Evolutionary conservation across 2,329 filamentous ascomycete species (phyloP), one percentile per base, ranked within the genome.

Genomic region (Xylariomycetidae sp.): DNA sequence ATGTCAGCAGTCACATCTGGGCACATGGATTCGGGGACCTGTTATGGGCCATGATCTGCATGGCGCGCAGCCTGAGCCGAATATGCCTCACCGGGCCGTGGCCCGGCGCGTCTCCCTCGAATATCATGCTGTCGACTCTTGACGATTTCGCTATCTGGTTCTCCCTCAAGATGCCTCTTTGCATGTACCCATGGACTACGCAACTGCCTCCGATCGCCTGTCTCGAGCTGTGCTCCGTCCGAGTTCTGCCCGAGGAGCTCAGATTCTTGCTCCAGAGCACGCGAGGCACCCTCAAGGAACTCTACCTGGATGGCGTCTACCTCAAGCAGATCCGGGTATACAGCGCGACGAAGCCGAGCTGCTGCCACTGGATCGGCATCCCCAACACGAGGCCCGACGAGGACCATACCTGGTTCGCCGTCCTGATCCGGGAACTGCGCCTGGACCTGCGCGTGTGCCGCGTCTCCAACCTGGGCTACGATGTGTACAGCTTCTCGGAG

Each of bases 221-320:
- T 17, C 56, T 71, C 4, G 67, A 70, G 45, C 57, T 71, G 26
- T 63, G 62, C 36, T 53, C 63, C 13, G 48, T 69, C 14, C 61
- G 68, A 33, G 42, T 70, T 15, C 44, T 50, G 9, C 56, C 59
- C 4, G 49, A 57, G 11, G 54, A 56, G 7, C 52, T 70, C n/a
- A 18, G 58, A 9, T 50, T 51, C 12, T 52, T 56, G 6, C 47
- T 53, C 14, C 50, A 56, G 18, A 57, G 54, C 29, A 59, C 69
- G 29, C 56, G 58, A 16, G 40, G 50, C 22, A 59, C 63, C 3
- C 56, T 71, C 3, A 51, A 57, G 32, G 66, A 70, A 48, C 59
- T 71, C 18, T 67, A 64, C 40, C 53, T 71, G 2, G 66, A 64
- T 37, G 58, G 66, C 30, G 61, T 70, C 10, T 67, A 63, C 36